Percentiles rank a stretch among this genome's conserved stretches.
Conservation (phyloP, 2,329 filamentous ascomycete species). For the Colletotrichum sp. region DNA sequence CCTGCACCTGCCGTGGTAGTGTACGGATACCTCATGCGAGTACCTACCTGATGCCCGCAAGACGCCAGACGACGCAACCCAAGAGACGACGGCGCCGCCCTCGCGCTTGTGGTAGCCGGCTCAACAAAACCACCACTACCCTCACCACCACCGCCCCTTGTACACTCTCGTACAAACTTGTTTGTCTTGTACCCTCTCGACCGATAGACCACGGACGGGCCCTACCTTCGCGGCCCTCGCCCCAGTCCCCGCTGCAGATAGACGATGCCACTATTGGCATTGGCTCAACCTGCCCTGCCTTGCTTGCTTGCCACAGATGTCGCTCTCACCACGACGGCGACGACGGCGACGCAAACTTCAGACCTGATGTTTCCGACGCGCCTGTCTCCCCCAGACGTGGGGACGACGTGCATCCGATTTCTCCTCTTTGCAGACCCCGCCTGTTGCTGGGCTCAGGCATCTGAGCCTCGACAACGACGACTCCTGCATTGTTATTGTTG, state of each 20-base stretch:
- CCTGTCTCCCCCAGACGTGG: constrained; percentile 12
- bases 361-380: constrained; percentile 9
- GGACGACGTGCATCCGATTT: constrained; percentile 19
- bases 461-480: not conserved
- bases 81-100: not conserved
- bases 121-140: constrained; percentile 3
- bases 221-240: not conserved
- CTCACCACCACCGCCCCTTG: not conserved
- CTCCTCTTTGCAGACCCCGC: constrained; percentile 18
- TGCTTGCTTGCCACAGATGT: not conserved
- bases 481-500: constrained; percentile 7
- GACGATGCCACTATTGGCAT: constrained; percentile 11
- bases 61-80: not conserved
- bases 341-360: not conserved
- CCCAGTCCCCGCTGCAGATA: constrained; percentile 10
- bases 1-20: not conserved
- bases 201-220: not conserved
- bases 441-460: not conserved
- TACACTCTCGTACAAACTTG: not conserved
- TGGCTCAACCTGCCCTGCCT: not conserved
- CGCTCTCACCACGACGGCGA: not conserved
- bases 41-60: not conserved
- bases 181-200: not conserved
- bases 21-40: not conserved
- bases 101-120: constrained; percentile 6